Base-by-base conservation (phyloP, 495 filamentous ascomycete genomes). In the Aspergillus asperescens region DNA sequence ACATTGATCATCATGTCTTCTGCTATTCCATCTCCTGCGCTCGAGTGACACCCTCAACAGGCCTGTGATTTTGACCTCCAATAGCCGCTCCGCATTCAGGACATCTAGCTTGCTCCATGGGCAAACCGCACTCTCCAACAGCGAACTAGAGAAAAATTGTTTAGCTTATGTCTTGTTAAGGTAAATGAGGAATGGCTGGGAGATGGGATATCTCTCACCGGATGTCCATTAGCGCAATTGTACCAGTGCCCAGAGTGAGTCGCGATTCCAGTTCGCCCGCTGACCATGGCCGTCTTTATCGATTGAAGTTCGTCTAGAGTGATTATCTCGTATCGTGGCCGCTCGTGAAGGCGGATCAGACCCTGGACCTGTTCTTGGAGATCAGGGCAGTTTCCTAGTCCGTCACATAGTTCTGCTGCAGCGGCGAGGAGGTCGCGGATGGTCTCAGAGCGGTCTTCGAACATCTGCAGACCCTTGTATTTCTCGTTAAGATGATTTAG, bases 221-320 rank as follows among this genome's bases (percentile, higher is more conserved):
- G 81, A 62, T 87, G 80, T 4, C 77, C 76, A 65, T 86, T 86
- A 37, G 42, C 62, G 25, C 48, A 50, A 50, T 50, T 50, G 38
- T 50, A 50, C 48, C 48, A 50, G 23, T 50, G 51, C 83, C 48
- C 48, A 19, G 48, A 50, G 27, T 50, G 48, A 28, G 48, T 50
- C 37, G 37, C 23, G 24, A 50, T 40, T 16, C 48, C 37, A 4
- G 8, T 24, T 18, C 35, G 24, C 48, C 48, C 48, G 23, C 48
- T 50, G 16, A 50, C n/a, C 48, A 50, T 50, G 13, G 48, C 48
- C 22, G 37, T 13, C 34, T 50, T 50, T 19, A 50, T 50, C 7
- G 48, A 38, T 28, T 41, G 34, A 16, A 50, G 48, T 31, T 50
- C 48, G 6, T 41, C 35, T 35, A 16, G 35, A 22, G 48, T 50